Conservation (phyloP, 768 basidiomycete genomes). For the Lentinula detonsa region DNA sequence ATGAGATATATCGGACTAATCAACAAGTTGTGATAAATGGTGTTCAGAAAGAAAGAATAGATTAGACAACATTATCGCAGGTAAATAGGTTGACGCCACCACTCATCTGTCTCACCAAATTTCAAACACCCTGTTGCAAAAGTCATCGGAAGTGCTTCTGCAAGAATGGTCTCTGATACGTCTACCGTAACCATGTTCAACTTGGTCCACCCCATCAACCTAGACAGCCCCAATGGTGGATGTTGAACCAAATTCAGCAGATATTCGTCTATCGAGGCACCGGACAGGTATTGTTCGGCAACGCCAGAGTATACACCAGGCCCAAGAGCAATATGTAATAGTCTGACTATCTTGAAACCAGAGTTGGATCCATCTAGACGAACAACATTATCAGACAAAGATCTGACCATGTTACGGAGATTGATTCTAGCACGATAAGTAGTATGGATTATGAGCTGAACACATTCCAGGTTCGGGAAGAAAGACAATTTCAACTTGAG, state of each 20-base stretch:
- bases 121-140: not conserved
- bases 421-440: not conserved
- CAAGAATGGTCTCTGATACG: not conserved
- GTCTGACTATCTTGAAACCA: no score
- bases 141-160: not conserved
- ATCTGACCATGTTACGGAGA: not conserved
- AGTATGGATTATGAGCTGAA: not conserved
- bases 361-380: no score
- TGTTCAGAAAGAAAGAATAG: no score
- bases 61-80: no score
- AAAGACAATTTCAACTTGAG: not conserved
- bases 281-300: no score
- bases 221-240: not conserved
- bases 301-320: no score
- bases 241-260: not conserved
- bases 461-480: not conserved
- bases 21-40: no score
- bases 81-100: not conserved
- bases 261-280: no score
- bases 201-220: no score
- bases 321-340: no score
- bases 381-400: not conserved
- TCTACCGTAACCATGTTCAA: not conserved
- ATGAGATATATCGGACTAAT: no score
- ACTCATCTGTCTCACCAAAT: not conserved